Evolutionary conservation across 495 filamentous ascomycete genomes (phyloP).

Genomic region (Xylaria curta): DNA sequence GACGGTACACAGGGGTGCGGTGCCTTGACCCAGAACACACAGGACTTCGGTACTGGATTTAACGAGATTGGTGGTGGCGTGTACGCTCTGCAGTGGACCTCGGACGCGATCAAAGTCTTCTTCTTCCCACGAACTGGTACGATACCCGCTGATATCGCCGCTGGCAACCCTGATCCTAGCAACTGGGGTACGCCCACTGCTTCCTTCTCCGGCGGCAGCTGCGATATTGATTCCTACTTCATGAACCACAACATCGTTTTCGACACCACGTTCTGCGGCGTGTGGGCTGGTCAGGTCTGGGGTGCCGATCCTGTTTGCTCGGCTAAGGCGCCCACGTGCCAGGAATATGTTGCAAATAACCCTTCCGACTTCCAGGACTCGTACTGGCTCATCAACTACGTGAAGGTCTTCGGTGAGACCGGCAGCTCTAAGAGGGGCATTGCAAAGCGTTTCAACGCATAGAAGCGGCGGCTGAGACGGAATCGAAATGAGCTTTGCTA

Average conservation of each 20-base stretch:
- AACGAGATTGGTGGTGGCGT: conserved; percentile 77
- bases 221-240: conserved; percentile 72
- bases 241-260: conserved; percentile 76
- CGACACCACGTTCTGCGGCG: conserved; percentile 86
- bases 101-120: conserved; percentile 71
- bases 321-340: conserved; percentile 58
- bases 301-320: conserved; percentile 45
- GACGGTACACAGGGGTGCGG: conserved; percentile 59
- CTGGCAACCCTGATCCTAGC: conserved; percentile 64
- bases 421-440: conserved; percentile 17
- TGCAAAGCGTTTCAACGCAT: conserved; percentile 34
- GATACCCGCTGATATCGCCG: conserved; percentile 62
- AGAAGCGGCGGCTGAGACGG: conserved; percentile 6
- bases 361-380: conserved; percentile 64
- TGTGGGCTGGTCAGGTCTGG: conserved; percentile 80
- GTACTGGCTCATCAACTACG: conserved; percentile 75
- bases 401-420: conserved; percentile 63
- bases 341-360: conserved; percentile 69
- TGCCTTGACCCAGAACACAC: conserved; percentile 49
- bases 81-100: conserved; percentile 79
- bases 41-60: conserved; percentile 72
- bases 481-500: background rate
- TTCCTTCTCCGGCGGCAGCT: conserved; percentile 62
- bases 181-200: conserved; percentile 73
- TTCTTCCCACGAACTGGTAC: conserved; percentile 69